Conservation (phyloP, 495 filamentous ascomycete species). For the Xylaria scruposa region DNA sequence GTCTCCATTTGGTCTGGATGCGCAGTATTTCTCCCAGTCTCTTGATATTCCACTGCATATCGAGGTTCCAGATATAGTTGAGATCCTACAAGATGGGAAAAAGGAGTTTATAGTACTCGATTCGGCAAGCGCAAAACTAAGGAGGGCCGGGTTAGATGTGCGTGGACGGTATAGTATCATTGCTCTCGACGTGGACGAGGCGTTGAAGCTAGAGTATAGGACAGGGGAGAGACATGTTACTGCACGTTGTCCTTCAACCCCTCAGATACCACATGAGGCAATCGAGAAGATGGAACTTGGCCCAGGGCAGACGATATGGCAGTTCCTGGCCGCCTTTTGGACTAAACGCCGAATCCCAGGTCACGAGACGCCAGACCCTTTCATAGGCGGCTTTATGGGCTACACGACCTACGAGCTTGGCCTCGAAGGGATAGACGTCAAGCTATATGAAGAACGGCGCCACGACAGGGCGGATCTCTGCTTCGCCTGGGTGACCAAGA, state of each 20-base stretch:
- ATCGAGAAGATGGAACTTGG: conserved; percentile 41
- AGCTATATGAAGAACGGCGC: conserved; percentile 33
- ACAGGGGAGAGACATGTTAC: conserved; percentile 49
- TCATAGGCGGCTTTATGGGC: conserved; percentile 90
- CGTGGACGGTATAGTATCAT: conserved; percentile 73
- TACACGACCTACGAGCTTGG: conserved; percentile 91
- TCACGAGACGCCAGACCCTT: conserved; percentile 60
- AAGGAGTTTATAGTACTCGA: conserved; percentile 61
- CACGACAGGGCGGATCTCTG: conserved; percentile 73
- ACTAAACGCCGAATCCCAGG: conserved; percentile 52
- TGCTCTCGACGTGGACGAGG: conserved; percentile 60
- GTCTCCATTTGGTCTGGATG: conserved; percentile 36
- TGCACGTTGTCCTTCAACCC: conserved; percentile 21
- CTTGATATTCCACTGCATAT: conserved; percentile 45
- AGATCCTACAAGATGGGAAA: conserved; percentile 48
- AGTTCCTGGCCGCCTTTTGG: conserved; percentile 62
- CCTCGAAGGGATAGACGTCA: conserved; percentile 64
- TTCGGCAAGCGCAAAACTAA: conserved; percentile 55
- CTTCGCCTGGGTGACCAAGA: conserved; percentile 78
- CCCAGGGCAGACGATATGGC: conserved; percentile 57
- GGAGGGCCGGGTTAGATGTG: conserved; percentile 48
- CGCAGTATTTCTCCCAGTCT: conserved; percentile 36
- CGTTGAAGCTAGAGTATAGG: conserved; percentile 61
- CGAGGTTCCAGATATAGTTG: conserved; percentile 55
- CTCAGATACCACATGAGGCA: conserved; percentile 15